A percentile compares a stretch with the other conserved stretches of the same genome.
These are phyloP conservation scores for Syzygium grande DNA, from an alignment of 345 rosid species.

Conservation along the genomic window DNA sequence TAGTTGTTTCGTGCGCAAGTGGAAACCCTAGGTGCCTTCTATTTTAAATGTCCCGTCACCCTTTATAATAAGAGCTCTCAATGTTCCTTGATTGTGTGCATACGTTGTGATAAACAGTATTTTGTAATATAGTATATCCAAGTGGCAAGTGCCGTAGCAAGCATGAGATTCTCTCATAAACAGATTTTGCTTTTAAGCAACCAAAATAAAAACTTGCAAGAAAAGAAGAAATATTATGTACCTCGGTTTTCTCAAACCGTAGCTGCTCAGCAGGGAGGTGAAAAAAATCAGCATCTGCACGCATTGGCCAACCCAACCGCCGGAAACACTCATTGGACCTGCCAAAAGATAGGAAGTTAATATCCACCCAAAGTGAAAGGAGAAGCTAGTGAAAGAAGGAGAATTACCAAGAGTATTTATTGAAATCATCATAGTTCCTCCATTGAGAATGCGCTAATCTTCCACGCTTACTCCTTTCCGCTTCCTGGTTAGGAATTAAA, in stretches of 20 bases:
- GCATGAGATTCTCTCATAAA: not conserved
- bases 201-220: not conserved
- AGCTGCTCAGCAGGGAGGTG: constrained; percentile 24
- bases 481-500: constrained; percentile 51
- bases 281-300: constrained; percentile 94
- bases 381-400: not conserved
- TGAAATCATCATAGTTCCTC: constrained; percentile 97
- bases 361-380: not conserved
- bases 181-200: no score
- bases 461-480: constrained; percentile 68
- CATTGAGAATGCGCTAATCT: constrained; percentile 93
- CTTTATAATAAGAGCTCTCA: not conserved
- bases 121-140: no score
- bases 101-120: not conserved
- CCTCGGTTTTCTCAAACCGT: constrained; percentile 51
- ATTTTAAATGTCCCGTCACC: not conserved
- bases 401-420: constrained; percentile 86
- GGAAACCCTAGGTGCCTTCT: not conserved
- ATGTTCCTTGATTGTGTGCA: no score
- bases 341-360: not conserved
- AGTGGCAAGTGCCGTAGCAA: not conserved
- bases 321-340: constrained; percentile 91
- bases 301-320: constrained; percentile 97
- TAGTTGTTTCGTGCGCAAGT: not conserved
- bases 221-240: constrained; percentile 10